Evolutionary conservation across 73 alveolate species (phyloP), one percentile per base, ranked within the genome.

Genomic region (Paramecium caudatum): DNA sequence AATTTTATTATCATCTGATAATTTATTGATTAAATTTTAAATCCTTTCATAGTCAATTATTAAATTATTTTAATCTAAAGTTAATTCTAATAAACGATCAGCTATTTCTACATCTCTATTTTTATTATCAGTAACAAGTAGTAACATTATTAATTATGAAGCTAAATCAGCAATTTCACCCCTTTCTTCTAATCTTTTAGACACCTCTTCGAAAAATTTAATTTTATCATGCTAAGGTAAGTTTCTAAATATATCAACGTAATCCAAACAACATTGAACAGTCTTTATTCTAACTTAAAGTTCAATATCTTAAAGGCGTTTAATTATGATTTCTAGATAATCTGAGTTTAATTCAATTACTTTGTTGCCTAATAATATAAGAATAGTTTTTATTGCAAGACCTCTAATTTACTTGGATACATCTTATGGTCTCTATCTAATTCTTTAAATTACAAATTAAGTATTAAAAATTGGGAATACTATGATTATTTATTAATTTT

Each of bases 141-240:
- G 83, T 36, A 65, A 33, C 0, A 65, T 17, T 8, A 65, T 65
- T 15, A 65, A 65, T 32, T 36, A 12, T 5, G 83, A 46, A 12
- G 83, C 32, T 4, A 33, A 17, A 32, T 65, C 83, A 10, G 50
- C 83, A 32, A 65, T 65, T 65, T 65, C 47, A 10, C 83, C 83
- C 34, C n/a, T 65, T 12, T 65, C 83, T 65, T 65, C 83, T 36
- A 65, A 65, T 13, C 83, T 30, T 36, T 65, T 65, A n/a, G 83
- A 65, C 2, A 33, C 83, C n/a, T 65, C 83, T 65, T 65, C 83
- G 5, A 65, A 65, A 65, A 65, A 65, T 33, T 43, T 33, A 5
- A 65, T 33, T 65, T 65, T n/a, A 1, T 65, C 83, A 65, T 65
- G 27, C 0, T 36, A 65, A 13, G 27, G 5, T 5, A 65, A 36